A percentile compares a stretch with the other conserved stretches of the same genome.
These are phyloP conservation scores for Rhodotorula paludigena DNA, from an alignment of 768 basidiomycete genomes.

Conservation along the genomic window DNA sequence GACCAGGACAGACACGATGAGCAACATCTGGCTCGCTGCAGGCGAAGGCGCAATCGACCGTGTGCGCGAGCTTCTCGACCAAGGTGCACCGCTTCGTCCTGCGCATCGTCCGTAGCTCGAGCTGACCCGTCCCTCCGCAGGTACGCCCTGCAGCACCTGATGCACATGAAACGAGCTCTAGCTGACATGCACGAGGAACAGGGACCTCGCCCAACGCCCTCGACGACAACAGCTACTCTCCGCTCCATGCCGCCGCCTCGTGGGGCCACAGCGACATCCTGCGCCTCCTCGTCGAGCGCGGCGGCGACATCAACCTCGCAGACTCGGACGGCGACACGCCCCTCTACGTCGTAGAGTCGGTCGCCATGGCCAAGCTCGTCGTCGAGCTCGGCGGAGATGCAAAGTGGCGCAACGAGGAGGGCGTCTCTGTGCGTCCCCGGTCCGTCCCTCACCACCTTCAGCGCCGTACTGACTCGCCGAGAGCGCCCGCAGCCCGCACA, in stretches of 20 bases:
- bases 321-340: slow-evolving; percentile 53
- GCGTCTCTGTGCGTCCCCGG: slow-evolving; percentile 45
- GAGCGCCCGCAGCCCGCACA: slow-evolving; percentile 36
- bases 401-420: slow-evolving; percentile 45
- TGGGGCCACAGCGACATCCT: slow-evolving; percentile 50
- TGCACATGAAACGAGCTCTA: too few relatives aligned
- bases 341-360: slow-evolving; percentile 49
- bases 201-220: slow-evolving; percentile 24
- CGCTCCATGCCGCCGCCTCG: slow-evolving; percentile 51
- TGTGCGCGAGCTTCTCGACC: slow-evolving; percentile 42
- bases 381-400: slow-evolving; percentile 49
- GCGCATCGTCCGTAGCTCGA: background rate
- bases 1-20: background rate
- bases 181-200: background rate
- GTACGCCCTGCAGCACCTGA: too few relatives aligned
- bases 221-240: slow-evolving; percentile 37
- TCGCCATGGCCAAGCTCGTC: slow-evolving; percentile 47
- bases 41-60: slow-evolving; percentile 49
- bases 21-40: slow-evolving; percentile 51
- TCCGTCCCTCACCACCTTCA: background rate
- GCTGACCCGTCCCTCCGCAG: background rate
- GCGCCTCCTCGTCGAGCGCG: slow-evolving; percentile 47
- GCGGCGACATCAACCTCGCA: slow-evolving; percentile 50
- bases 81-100: background rate
- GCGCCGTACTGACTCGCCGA: background rate